Evolutionary conservation across 257 asterid species (phyloP).

Genomic region (Solanum sitiens): DNA sequence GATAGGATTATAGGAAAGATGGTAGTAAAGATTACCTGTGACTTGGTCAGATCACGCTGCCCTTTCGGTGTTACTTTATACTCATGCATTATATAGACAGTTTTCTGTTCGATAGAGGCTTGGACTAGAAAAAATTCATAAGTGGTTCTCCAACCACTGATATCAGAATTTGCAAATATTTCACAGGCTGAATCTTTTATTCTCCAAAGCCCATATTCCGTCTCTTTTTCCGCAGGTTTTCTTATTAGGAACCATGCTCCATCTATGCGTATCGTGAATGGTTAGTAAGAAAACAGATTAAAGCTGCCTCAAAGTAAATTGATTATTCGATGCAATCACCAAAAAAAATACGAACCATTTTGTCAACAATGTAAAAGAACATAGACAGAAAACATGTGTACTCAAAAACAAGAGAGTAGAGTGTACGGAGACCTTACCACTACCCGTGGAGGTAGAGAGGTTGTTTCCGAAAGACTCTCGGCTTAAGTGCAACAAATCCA

Average conservation of each 20-base stretch:
- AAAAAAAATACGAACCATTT: not conserved
- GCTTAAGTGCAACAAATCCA: not conserved
- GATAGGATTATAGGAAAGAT: not conserved
- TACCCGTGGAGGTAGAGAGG: not conserved
- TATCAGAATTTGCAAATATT: conserved; percentile 23
- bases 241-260: conserved; percentile 42
- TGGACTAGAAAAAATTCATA: conserved; percentile 35
- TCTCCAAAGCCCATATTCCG: conserved; percentile 43
- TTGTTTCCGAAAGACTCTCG: not conserved
- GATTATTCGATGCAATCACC: not conserved
- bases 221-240: conserved; percentile 22
- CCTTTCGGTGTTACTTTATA: conserved; percentile 25
- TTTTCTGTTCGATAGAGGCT: conserved; percentile 18
- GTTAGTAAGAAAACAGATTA: not conserved
- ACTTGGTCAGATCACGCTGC: conserved; percentile 3
- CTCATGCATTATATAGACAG: conserved; percentile 58
- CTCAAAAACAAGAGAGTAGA: not conserved
- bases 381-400: not conserved
- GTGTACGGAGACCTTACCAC: not conserved
- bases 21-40: conserved; percentile 27
- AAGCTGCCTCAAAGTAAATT: not conserved
- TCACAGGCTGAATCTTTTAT: conserved; percentile 32
- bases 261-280: conserved; percentile 24
- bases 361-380: not conserved
- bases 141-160: conserved; percentile 53